These are phyloP conservation scores for Corchorus olitorius DNA, from an alignment of 345 rosid species.

Conservation along the genomic window DNA sequence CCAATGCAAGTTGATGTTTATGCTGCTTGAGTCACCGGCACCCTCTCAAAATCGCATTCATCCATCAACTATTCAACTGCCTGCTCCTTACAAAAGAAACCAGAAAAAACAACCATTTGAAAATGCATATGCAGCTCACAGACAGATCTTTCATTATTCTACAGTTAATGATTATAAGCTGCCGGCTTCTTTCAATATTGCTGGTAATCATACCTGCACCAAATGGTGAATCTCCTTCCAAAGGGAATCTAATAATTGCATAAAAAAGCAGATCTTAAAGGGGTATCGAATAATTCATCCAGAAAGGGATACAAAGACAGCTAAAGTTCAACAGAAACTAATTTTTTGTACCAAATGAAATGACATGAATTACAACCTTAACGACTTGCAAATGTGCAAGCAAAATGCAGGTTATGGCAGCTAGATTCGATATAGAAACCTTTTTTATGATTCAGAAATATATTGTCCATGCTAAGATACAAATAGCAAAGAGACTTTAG, in stretches of 20 bases:
- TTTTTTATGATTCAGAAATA: background rate
- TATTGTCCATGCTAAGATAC: background rate
- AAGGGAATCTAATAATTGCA: constrained; percentile 7
- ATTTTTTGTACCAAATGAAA: too few relatives aligned
- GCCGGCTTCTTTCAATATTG: background rate
- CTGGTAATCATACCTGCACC: constrained; percentile 2
- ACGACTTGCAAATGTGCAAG: background rate
- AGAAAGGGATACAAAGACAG: background rate
- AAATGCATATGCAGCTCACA: background rate
- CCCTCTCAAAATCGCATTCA: background rate
- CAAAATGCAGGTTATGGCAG: background rate
- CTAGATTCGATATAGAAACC: background rate
- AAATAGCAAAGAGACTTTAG: background rate
- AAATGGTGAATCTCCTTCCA: background rate
- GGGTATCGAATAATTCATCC: constrained; percentile 4
- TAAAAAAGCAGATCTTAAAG: background rate
- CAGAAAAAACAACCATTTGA: background rate
- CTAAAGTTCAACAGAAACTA: background rate
- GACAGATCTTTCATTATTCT: background rate
- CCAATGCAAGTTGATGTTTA: background rate
- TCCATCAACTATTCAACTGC: background rate
- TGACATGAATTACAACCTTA: too few relatives aligned
- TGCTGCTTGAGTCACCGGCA: background rate
- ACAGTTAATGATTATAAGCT: background rate
- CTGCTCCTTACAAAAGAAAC: background rate